Evolutionary conservation across 129 eudicot species (phyloP).

Genomic region (Arctium minus): DNA sequence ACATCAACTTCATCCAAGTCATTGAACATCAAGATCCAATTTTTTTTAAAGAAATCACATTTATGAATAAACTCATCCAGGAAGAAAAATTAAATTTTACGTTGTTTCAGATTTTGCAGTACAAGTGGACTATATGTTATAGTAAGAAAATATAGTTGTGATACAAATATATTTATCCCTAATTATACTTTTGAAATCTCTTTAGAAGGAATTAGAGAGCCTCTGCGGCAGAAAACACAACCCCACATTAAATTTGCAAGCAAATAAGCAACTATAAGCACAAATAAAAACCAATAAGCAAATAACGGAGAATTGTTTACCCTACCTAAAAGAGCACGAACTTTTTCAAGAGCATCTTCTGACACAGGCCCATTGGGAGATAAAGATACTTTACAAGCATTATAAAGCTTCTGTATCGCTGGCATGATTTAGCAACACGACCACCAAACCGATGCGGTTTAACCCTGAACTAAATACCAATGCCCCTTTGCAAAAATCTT

Average conservation of each 20-base stretch:
- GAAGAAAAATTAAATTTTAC: background rate
- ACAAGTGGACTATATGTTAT: background rate
- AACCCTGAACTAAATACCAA: conserved; percentile 2
- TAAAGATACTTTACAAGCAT: conserved; percentile 71
- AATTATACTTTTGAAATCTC: background rate
- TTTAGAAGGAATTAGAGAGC: background rate
- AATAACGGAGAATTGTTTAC: background rate
- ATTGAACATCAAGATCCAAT: background rate
- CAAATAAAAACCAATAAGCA: background rate
- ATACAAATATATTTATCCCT: background rate
- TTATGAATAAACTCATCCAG: background rate
- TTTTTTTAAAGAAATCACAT: background rate
- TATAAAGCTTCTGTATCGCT: conserved; percentile 70
- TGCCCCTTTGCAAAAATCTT: conserved; percentile 10
- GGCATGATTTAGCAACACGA: conserved; percentile 49
- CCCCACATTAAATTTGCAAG: background rate
- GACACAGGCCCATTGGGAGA: conserved; percentile 67
- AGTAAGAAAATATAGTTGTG: background rate
- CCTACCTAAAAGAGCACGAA: conserved; percentile 58
- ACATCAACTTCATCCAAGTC: background rate
- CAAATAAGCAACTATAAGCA: background rate
- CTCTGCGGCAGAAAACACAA: background rate
- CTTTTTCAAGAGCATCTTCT: conserved; percentile 65
- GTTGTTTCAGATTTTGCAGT: background rate
- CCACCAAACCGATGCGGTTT: background rate